Evolutionary conservation across 129 eudicot genomes (phyloP).

Genomic region (Helianthus tuberosus): DNA sequence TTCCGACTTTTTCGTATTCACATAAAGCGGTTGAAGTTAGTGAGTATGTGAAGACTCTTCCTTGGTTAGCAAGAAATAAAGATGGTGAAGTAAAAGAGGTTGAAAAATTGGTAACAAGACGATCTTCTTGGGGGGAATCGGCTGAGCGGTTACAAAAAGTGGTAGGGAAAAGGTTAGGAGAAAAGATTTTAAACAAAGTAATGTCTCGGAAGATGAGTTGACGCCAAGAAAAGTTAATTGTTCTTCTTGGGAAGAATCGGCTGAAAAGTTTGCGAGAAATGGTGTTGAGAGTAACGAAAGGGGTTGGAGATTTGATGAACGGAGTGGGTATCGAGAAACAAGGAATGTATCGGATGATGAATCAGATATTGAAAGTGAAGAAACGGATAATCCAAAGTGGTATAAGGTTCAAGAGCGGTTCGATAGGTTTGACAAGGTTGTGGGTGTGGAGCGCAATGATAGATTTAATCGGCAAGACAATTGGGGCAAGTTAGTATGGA

Average conservation of each 20-base stretch:
- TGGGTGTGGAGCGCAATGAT: conserved; percentile 40
- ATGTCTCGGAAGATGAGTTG: conserved; percentile 10
- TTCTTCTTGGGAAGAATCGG: conserved; percentile 81
- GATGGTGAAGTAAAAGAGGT: conserved; percentile 31
- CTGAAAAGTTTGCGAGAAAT: conserved; percentile 56
- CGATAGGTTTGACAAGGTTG: conserved; percentile 37
- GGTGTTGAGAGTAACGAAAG: conserved; percentile 20
- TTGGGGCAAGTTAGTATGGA: conserved; percentile 85
- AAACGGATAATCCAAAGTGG: conserved; percentile 65
- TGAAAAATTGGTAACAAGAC: conserved; percentile 40
- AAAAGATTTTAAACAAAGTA: conserved; percentile 25
- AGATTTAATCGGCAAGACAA: conserved; percentile 73
- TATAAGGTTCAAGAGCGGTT: conserved; percentile 61
- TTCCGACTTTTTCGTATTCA: too few species aligned
- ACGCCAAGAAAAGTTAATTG: conserved; percentile 15
- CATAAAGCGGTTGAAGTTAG: too few species aligned
- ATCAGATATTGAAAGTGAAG: conserved; percentile 36
- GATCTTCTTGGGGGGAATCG: conserved; percentile 62
- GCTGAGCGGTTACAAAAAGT: conserved; percentile 55
- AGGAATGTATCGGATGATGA: conserved; percentile 23
- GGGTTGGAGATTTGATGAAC: conserved; percentile 23
- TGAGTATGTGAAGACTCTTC: too few species aligned
- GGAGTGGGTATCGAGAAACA: conserved; percentile 14
- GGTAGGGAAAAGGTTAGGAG: conserved; percentile 39
- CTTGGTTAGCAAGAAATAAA: conserved; percentile 1